These are phyloP conservation scores for Cladosporium cucumerinum DNA, from an alignment of 2,329 filamentous ascomycete genomes.

Conservation along the genomic window DNA sequence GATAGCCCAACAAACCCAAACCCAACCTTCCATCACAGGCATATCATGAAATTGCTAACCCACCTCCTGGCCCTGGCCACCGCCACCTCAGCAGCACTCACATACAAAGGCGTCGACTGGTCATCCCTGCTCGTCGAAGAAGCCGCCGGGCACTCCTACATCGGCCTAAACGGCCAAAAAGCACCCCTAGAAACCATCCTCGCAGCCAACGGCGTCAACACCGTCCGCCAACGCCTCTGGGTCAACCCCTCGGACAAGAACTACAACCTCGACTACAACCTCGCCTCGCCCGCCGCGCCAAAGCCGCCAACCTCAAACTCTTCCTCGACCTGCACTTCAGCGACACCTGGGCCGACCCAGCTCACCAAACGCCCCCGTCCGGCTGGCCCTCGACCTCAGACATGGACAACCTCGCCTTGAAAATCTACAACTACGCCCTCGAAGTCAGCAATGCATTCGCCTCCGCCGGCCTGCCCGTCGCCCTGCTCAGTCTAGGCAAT, in stretches of 20 bases:
- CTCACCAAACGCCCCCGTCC: slow-evolving; percentile 31
- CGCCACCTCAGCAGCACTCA: slow-evolving; percentile 19
- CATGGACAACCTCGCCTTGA: slow-evolving; percentile 31
- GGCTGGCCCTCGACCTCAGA: slow-evolving; percentile 29
- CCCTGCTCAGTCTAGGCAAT: slow-evolving; percentile 40
- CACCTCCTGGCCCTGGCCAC: slow-evolving; percentile 12
- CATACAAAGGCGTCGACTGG: slow-evolving; percentile 39
- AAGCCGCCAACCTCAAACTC: slow-evolving; percentile 30
- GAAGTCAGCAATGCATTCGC: slow-evolving; percentile 41
- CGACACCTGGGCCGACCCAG: slow-evolving; percentile 37
- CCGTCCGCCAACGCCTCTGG: slow-evolving; percentile 32
- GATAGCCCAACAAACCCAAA: not conserved
- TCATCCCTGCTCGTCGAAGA: slow-evolving; percentile 37
- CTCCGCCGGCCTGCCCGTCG: slow-evolving; percentile 36
- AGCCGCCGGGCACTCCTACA: slow-evolving; percentile 34
- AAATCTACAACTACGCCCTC: slow-evolving; percentile 33
- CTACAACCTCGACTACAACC: slow-evolving; percentile 35
- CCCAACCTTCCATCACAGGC: not conserved
- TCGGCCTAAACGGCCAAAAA: slow-evolving; percentile 31
- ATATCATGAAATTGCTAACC: not conserved
- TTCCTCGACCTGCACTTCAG: slow-evolving; percentile 37
- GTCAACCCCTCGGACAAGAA: slow-evolving; percentile 29
- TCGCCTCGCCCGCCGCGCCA: slow-evolving; percentile 35
- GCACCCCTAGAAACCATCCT: slow-evolving; percentile 28
- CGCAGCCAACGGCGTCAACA: slow-evolving; percentile 25